Percentiles rank a stretch among this genome's conserved stretches.
phyloP scores from a whole-genome alignment of 306 rosid genomes.

The Pterocarpus macrocarpus region DNA sequence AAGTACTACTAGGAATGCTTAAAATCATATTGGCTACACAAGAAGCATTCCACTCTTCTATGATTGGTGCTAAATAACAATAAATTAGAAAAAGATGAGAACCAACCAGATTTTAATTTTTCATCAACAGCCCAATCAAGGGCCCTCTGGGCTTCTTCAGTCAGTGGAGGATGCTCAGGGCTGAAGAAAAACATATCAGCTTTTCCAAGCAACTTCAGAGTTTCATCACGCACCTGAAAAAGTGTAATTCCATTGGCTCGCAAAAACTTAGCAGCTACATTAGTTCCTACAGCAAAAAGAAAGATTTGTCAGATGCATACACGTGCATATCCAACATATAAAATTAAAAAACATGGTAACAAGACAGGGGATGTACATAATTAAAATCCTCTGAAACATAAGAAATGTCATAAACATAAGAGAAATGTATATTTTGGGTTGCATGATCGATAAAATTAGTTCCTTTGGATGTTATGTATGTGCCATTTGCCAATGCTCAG shows the following conservation, averaged over 20 bases:
- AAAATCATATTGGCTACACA: constrained; percentile 21
- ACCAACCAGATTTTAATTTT: constrained; percentile 68
- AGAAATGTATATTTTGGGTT: constrained; percentile 9
- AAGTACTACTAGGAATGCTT: background rate
- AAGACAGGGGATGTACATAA: constrained; percentile 6
- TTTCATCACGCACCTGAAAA: constrained; percentile 71
- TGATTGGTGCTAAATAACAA: constrained; percentile 1
- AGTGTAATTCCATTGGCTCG: constrained; percentile 71
- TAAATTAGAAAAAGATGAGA: constrained; percentile 37
- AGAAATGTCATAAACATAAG: background rate
- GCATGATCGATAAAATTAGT: background rate
- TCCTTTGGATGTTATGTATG: background rate
- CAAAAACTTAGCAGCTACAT: constrained; percentile 67
- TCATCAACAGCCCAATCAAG: constrained; percentile 82
- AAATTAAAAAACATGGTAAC: background rate
- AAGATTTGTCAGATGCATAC: constrained; percentile 34
- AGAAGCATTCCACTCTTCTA: constrained; percentile 16
- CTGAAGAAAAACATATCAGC: constrained; percentile 53
- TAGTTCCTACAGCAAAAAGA: constrained; percentile 63
- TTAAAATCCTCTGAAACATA: constrained; percentile 28
- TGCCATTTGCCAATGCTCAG: background rate
- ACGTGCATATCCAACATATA: constrained; percentile 35
- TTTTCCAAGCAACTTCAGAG: constrained; percentile 65
- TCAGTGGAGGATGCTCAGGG: constrained; percentile 74
- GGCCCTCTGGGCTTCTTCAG: constrained; percentile 75